Base-by-base conservation (phyloP, 2,329 filamentous ascomycete genomes). In the Ceratocystis albifundus region DNA sequence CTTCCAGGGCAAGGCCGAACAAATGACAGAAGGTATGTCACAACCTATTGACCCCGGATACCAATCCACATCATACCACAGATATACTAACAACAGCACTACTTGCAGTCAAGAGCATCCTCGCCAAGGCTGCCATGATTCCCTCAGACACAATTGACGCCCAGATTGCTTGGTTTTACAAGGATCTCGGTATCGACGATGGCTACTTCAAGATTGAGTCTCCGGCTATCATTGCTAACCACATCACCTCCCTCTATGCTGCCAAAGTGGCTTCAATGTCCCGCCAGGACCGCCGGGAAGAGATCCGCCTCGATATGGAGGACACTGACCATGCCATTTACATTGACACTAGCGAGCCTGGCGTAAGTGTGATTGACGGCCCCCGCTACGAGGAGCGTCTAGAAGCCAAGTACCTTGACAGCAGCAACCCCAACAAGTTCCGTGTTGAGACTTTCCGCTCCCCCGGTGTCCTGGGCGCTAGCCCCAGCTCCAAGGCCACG, bases 361-460 rank as follows among this genome's bases (percentile, higher is more conserved):
- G 94, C 70, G 80, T 89, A 71, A 89, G 87, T 68, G 82, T 86
- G 61, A 79, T 89, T 25, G 79, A 82, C 65, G 94, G 94, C 1
- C 92, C 94, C n/a, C 84, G 87, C 68, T 99, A 96, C 75, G 94
- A 99, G 79, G 87, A 90, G 74, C 85, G 93, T 68, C 89, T 99
- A 69, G 94, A 97, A 78, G 83, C 87, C 76, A 97, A 97, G 80
- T 97, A 97, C 75, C 84, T 99, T 71, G 91, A 97, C 75, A 85
- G 86, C 72, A 87, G 86, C 46, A 87, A 82, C 71, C 82, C 84
- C 30, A 81, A 81, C 72, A 87, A 88, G 74, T 99, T 95, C 80
- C 89, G 94, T 64, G 90, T 99, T 44, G 94, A 99, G 81, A 96
- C 93, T 25, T 99, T 99, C 84, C 87, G 94, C 69, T 96, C 94